Evolutionary conservation across 1,284 basidiomycete genomes (phyloP), one percentile per base, ranked within the genome.

Genomic region (Baeospora myosura): DNA sequence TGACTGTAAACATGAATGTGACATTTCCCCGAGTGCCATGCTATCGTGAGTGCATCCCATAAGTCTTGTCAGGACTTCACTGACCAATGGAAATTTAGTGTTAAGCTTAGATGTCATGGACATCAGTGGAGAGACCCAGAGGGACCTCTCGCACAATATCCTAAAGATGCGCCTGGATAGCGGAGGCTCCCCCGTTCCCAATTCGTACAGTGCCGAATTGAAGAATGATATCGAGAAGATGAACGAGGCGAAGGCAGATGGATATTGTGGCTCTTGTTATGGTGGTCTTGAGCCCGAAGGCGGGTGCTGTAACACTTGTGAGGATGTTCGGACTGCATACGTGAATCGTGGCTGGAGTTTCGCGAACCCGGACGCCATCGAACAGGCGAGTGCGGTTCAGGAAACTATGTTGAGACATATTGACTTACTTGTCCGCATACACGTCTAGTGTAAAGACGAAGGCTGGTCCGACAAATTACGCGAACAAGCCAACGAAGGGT

Each of bases 11-110:
- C 57, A 69, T 99, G 66, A 94, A 98, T 59, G 71, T 99, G 44
- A 92, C 89, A 2, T 99, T 98, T 66, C 95, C 96, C 0, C 77
- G 91, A 51, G 93, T 99, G 22, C 96, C 96, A 24, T 99, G 96
- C 66, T 98, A 96, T 66, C 68, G 92, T 95, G 61, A 68, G 90
- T 76, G 24, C 28, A 28, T 20, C 5, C 16, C 33, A 10, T 12
- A 25, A n/a, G 4, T 25, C 16, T 25, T 20, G 26, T 31, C 24
- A 5, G 25, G 14, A 28, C 18, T 41, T 39, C 5, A 30, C 12
- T 38, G 25, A 38, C 22, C 36, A 38, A 16, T 14, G 33, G n/a
- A n/a, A n/a, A n/a, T n/a, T n/a, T 54, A 96, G 92, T 97, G 35
- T 74, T 97, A 38, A 93, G 89, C 59, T 65, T 98, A 42, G 96